Conservation (phyloP, 345 rosid genomes). For the Anacardium occidentale region DNA sequence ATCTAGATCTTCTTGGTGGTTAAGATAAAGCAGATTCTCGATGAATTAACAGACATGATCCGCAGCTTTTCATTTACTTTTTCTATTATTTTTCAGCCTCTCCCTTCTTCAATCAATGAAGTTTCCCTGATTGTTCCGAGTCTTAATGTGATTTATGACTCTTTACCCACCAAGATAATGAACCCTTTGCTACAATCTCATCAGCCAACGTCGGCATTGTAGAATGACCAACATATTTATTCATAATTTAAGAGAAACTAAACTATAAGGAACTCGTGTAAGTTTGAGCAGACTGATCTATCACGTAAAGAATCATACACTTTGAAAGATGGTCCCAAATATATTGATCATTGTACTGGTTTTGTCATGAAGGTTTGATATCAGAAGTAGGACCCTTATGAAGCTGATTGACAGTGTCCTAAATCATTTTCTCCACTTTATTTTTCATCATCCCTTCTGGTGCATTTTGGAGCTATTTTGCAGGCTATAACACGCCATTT, state of each 20-base stretch:
- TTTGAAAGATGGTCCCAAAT: conserved; percentile 13
- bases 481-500: background rate
- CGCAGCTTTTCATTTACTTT: background rate
- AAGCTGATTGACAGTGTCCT: background rate
- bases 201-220: too few relatives aligned
- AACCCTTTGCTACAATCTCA: background rate
- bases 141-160: conserved; percentile 11
- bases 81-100: background rate
- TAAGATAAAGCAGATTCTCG: conserved; percentile 15
- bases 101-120: background rate
- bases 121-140: background rate
- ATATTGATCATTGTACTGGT: conserved; percentile 1
- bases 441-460: background rate
- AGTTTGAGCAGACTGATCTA: too few relatives aligned
- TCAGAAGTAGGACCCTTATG: conserved; percentile 4
- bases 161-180: background rate
- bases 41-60: background rate
- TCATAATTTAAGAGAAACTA: background rate
- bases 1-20: conserved; percentile 18
- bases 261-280: background rate
- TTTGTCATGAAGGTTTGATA: background rate
- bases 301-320: background rate
- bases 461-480: background rate
- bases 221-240: too few relatives aligned
- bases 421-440: background rate